Conservation (phyloP, 2,329 filamentous ascomycete genomes). For the Didymosphaeria variabile region DNA sequence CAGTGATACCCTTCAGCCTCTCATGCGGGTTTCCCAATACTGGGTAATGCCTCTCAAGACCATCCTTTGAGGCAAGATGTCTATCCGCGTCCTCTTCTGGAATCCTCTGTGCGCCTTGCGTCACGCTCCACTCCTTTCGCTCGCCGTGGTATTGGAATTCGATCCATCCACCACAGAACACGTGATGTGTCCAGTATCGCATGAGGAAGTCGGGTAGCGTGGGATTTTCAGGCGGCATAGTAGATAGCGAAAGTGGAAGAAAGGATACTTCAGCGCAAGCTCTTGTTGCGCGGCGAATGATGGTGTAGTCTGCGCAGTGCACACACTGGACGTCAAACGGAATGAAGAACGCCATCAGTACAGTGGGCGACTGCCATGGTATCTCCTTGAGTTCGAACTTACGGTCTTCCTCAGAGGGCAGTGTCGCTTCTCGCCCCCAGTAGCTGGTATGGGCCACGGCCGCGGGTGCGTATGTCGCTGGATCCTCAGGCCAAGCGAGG, state of each 20-base stretch:
- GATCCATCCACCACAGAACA: constrained; percentile 7
- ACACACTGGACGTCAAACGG: constrained; percentile 21
- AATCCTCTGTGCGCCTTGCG: constrained; percentile 4
- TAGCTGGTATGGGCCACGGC: neutral
- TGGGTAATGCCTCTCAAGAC: neutral
- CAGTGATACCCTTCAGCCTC: neutral
- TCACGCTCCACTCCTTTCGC: constrained; percentile 11
- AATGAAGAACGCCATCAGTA: constrained; percentile 10
- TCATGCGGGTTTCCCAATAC: constrained; percentile 4
- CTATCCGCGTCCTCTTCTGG: constrained; percentile 1
- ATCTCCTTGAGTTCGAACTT: neutral
- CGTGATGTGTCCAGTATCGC: constrained; percentile 8
- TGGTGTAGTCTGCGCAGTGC: constrained; percentile 19
- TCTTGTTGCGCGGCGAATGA: constrained; percentile 17
- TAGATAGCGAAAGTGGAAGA: neutral
- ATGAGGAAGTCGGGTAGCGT: neutral
- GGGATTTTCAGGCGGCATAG: neutral
- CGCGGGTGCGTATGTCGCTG: neutral
- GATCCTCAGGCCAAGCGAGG: constrained; percentile 1
- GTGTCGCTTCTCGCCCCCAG: neutral
- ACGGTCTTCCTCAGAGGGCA: neutral
- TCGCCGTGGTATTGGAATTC: constrained; percentile 14
- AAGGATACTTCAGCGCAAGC: constrained; percentile 15
- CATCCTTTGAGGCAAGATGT: neutral
- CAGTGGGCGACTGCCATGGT: constrained; percentile 6